phyloP scores from a whole-genome alignment of 73 alveolate genomes.

The Tetrahymena borealis region DNA sequence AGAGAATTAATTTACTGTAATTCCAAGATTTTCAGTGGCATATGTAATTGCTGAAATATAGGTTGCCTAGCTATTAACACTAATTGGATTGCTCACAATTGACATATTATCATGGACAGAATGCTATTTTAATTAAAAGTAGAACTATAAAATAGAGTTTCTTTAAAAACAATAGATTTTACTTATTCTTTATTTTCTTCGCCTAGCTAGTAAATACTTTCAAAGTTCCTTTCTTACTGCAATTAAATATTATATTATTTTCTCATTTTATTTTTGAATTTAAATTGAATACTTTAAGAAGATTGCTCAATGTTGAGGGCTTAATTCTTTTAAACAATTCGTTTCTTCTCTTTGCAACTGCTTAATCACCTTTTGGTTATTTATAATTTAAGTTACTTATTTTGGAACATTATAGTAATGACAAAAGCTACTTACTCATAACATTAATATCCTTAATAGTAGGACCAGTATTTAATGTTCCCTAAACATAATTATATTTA shows the following conservation, averaged over 20 bases:
- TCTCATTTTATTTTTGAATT: conserved; percentile 22
- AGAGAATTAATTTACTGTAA: conserved; percentile 20
- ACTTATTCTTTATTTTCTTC: conserved; percentile 31
- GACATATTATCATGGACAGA: conserved; percentile 22
- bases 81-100: conserved; percentile 24
- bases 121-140: neutral
- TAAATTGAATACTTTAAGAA: conserved; percentile 41
- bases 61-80: conserved; percentile 45
- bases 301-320: conserved; percentile 63
- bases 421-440: conserved; percentile 39
- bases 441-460: conserved; percentile 87
- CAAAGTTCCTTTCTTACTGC: conserved; percentile 27
- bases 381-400: neutral
- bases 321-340: conserved; percentile 77
- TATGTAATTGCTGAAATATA: conserved; percentile 67
- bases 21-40: conserved; percentile 72
- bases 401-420: neutral
- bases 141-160: conserved; percentile 18
- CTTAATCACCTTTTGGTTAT: conserved; percentile 51
- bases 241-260: neutral
- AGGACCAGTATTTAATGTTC: conserved; percentile 84
- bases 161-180: neutral
- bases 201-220: conserved; percentile 47
- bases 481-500: conserved; percentile 74
- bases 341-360: conserved; percentile 73